Evolutionary conservation across 208 protist genomes (phyloP).

Genomic region (Wallacemonas sp.): DNA sequence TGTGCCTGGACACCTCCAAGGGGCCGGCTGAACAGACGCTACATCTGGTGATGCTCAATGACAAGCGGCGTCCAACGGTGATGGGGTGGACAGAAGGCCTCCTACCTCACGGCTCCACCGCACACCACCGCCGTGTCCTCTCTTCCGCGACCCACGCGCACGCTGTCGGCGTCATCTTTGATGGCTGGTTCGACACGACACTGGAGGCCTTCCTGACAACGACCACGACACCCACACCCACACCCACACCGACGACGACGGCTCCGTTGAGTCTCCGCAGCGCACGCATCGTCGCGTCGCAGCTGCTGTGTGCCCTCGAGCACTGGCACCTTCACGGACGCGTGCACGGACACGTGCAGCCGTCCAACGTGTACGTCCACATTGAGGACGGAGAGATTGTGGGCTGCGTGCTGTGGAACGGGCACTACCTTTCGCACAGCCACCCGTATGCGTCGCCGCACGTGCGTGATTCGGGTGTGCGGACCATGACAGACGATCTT

Average conservation of each 20-base stretch:
- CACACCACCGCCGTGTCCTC: conserved; percentile 67
- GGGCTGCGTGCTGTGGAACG: conserved; percentile 66
- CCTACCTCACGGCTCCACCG: conserved; percentile 56
- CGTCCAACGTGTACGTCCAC: conserved; percentile 74
- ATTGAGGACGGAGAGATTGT: conserved; percentile 42
- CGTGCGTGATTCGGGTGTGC: conserved; percentile 39
- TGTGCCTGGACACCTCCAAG: conserved; percentile 46
- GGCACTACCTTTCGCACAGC: conserved; percentile 36
- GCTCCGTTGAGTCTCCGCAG: not conserved
- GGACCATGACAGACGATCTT: conserved; percentile 51
- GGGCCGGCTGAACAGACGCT: conserved; percentile 61
- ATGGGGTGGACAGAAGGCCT: conserved; percentile 36
- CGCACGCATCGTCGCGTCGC: conserved; percentile 41
- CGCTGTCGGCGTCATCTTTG: conserved; percentile 54
- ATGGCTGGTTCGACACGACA: conserved; percentile 81
- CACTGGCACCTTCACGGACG: conserved; percentile 86
- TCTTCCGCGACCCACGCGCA: conserved; percentile 27
- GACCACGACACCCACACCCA: no score
- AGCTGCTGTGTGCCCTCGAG: conserved; percentile 75
- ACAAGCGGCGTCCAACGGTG: conserved; percentile 17
- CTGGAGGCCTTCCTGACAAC: conserved; percentile 23
- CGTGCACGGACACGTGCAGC: conserved; percentile 66
- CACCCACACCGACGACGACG: no score
- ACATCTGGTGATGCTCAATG: conserved; percentile 54
- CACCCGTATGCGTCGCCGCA: conserved; percentile 48